A percentile compares a stretch with the other conserved stretches of the same genome.
These are phyloP conservation scores for Bacidia rubella DNA, from an alignment of 495 filamentous ascomycete species.

Conservation along the genomic window DNA sequence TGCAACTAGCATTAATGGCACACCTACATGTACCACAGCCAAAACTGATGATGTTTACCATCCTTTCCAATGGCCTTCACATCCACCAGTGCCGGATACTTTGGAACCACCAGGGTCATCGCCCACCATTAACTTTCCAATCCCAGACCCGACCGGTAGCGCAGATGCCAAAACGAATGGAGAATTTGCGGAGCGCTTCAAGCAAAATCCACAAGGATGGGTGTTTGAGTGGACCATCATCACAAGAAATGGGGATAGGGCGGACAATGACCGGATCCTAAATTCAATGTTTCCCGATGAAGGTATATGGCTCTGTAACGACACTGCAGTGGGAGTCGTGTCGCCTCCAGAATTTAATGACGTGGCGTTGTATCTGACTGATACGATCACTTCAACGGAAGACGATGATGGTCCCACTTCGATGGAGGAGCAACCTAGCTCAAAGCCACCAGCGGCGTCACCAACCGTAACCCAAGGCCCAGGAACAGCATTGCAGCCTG, in stretches of 20 bases:
- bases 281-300: background rate
- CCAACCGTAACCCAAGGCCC: background rate
- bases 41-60: background rate
- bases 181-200: background rate
- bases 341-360: background rate
- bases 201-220: background rate
- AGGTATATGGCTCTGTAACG: background rate
- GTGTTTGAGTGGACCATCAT: background rate
- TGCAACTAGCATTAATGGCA: background rate
- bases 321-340: background rate
- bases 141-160: no score
- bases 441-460: background rate
- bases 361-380: constrained; percentile 1
- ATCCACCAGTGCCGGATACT: background rate
- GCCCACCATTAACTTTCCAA: no score
- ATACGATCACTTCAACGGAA: constrained; percentile 1
- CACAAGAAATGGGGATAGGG: background rate
- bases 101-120: background rate
- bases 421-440: background rate
- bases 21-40: background rate
- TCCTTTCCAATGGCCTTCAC: background rate
- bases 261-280: background rate
- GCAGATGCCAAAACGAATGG: background rate
- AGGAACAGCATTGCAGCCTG: no score
- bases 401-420: background rate